A percentile compares a stretch with the other conserved stretches of the same genome.
Conservation (phyloP, 805 yeast genomes). For the Novakomyces olei region DNA sequence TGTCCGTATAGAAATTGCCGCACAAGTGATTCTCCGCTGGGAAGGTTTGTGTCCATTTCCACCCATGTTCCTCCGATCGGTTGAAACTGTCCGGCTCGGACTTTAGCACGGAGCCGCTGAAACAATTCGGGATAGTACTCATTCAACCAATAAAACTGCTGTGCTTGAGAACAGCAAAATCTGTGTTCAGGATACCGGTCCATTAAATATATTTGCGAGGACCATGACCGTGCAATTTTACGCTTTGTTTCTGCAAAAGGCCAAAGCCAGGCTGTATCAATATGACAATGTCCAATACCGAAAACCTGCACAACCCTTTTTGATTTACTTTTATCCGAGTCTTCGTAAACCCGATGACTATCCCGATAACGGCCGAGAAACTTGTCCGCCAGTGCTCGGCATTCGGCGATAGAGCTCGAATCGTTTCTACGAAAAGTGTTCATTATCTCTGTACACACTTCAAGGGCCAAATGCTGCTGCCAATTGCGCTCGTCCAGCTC, state of each 20-base stretch:
- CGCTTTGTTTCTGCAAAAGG: conserved; percentile 95
- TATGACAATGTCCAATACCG: conserved; percentile 79
- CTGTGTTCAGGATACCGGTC: conserved; percentile 80
- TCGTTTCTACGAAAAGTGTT: conserved; percentile 58
- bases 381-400: conserved; percentile 43
- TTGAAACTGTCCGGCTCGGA: conserved; percentile 49
- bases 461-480: conserved; percentile 68
- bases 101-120: conserved; percentile 32
- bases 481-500: conserved; percentile 54
- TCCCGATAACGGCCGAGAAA: conserved; percentile 48
- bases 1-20: conserved; percentile 86
- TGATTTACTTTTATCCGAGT: conserved; percentile 15
- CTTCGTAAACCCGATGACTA: conserved; percentile 32
- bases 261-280: conserved; percentile 98
- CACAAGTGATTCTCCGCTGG: conserved; percentile 75
- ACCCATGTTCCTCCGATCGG: conserved; percentile 98
- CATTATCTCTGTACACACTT: conserved; percentile 63
- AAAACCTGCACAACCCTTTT: too few species aligned
- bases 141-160: conserved; percentile 81
- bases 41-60: conserved; percentile 87
- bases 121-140: conserved; percentile 70
- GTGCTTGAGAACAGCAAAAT: conserved; percentile 90
- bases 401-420: conserved; percentile 29
- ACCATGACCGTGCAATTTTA: conserved; percentile 85
- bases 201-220: conserved; percentile 66